Percentiles rank a stretch among this genome's conserved stretches.
phyloP scores from a whole-genome alignment of 78 protist genomes.

The Chrysochromulina parva region DNA sequence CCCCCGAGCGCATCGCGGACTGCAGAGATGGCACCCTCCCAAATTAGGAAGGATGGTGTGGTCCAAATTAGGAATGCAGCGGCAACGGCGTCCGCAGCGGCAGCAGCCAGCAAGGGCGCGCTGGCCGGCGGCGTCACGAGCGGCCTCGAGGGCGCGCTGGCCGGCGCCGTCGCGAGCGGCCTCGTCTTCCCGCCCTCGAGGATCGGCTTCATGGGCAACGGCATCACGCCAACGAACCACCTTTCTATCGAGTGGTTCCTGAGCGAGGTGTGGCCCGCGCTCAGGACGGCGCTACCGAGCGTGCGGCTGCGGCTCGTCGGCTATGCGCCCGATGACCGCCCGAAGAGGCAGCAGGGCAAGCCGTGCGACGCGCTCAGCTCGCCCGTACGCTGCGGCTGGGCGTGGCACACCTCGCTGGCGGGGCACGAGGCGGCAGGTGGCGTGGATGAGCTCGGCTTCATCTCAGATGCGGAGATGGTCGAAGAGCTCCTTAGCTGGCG shows the following conservation, averaged over 20 bases:
- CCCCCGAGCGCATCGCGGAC: too few species aligned
- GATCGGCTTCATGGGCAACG: neutral
- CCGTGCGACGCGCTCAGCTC: neutral
- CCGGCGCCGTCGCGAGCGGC: too few species aligned
- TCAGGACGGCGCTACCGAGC: neutral
- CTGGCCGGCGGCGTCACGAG: too few species aligned
- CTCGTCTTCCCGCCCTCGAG: too few species aligned
- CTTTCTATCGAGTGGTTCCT: constrained; percentile 7
- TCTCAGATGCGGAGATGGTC: neutral
- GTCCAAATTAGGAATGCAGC: too few species aligned
- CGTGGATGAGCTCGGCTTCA: neutral
- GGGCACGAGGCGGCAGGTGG: neutral
- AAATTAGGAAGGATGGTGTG: too few species aligned
- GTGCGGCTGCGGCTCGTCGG: neutral
- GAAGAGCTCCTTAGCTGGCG: neutral
- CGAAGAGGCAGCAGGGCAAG: neutral
- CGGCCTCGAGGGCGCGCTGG: too few species aligned
- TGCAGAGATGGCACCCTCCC: too few species aligned
- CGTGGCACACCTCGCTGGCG: neutral
- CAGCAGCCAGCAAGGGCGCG: too few species aligned
- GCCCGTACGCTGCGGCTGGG: neutral
- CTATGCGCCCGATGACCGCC: neutral
- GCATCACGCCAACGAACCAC: constrained; percentile 5
- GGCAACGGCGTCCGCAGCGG: too few species aligned
- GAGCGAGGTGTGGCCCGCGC: neutral